Base-by-base conservation (phyloP, 1,284 basidiomycete species). In the Ceratobasidium papillatum region DNA sequence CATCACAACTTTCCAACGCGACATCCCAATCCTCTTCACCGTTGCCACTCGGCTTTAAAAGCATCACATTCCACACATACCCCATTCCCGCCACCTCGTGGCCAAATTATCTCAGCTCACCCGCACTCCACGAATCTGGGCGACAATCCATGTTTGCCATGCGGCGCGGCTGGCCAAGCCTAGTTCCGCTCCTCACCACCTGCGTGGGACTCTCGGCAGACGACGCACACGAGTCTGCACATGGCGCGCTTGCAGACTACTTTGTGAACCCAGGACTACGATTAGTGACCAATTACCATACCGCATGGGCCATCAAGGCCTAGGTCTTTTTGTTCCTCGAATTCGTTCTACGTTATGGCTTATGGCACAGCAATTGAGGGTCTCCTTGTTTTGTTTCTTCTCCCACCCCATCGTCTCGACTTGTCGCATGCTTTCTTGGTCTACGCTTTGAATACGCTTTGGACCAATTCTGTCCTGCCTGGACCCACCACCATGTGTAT, bases 301-400 rank as follows among this genome's bases (percentile, higher is more conserved):
- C 56, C 1, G 38, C 47, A n/a, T 72, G 69, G 69, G 69, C 69
- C 11, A 43, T 47, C 51, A 72, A 72, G 30, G 56, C 45, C 43
- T 45, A 64, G 43, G 38, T 38, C 25, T 41, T 30, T 9, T 54
- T 54, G 38, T 47, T 17, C 45, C 19, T 19, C 11, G 3, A 19
- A 9, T 47, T 47, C 45, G 45, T 47, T 47, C 45, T 27, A 5
- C n/a, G n/a, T 25, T 25, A 27, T 22, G 51, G 51, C 51, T 3
- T n/a, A 11, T 47, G 9, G 38, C 38, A 12, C 25, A 17, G 41
- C 41, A 17, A 17, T 17, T 17, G 41, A 43, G 41, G 41, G 41
- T 43, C 41, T 8, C 17, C 41, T 43, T 43, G 41, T 43, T 25
- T 51, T 8, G 49, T 51, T 25, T 22, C 27, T 1, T 17, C 11